Percentiles rank a stretch among this genome's conserved stretches.
Conservation (phyloP, 768 basidiomycete genomes). For the Daedalea quercina region DNA sequence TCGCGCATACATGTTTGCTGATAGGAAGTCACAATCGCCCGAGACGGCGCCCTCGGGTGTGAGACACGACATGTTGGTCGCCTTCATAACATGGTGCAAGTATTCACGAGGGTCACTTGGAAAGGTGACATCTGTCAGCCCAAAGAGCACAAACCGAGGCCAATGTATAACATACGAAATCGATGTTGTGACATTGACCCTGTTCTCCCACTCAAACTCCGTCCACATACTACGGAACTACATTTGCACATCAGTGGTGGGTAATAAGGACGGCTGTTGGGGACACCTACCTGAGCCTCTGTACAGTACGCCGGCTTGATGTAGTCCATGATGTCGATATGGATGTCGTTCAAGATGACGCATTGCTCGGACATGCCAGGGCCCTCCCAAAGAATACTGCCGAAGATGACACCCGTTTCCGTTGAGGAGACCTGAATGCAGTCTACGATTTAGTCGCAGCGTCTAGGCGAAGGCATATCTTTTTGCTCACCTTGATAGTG, state of each 20-base stretch:
- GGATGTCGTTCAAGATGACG: constrained; percentile 94
- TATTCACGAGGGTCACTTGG: constrained; percentile 87
- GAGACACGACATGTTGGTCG: constrained; percentile 96
- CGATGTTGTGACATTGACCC: constrained; percentile 85
- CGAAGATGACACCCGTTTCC: constrained; percentile 97
- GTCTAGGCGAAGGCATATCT: background rate
- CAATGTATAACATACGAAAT: constrained; percentile 55
- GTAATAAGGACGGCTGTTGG: too few relatives aligned
- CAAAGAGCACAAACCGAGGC: background rate
- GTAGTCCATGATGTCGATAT: constrained; percentile 98
- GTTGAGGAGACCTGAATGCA: constrained; percentile 80
- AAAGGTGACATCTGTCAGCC: constrained; percentile 1
- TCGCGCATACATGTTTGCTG: constrained; percentile 93
- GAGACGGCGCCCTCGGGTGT: constrained; percentile 85
- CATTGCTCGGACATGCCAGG: constrained; percentile 82
- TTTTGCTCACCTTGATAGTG: constrained; percentile 72
- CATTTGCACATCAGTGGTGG: too few relatives aligned
- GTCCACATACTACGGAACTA: constrained; percentile 99
- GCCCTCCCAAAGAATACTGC: constrained; percentile 95
- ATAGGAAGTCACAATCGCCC: constrained; percentile 95
- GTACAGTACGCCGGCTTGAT: constrained; percentile 95
- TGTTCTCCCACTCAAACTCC: constrained; percentile 99
- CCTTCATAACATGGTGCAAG: constrained; percentile 90
- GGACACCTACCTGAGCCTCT: constrained; percentile 75
- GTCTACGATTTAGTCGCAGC: background rate